Evolutionary conservation across 805 yeast species (phyloP).

Genomic region (Cyberlindnera euphorbiiphila): DNA sequence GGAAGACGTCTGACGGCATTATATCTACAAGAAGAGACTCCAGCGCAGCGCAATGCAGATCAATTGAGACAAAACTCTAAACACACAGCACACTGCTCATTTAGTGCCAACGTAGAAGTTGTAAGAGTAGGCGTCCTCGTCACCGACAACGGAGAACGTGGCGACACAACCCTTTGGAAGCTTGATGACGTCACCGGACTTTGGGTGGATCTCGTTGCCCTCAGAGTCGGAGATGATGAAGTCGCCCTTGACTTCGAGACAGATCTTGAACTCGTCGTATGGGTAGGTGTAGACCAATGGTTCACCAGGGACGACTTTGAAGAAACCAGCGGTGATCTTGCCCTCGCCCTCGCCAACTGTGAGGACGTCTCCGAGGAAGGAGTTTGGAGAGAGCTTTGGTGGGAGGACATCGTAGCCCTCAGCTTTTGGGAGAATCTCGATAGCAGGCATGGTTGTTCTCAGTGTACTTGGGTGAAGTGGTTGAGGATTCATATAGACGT

Average conservation of each 20-base stretch:
- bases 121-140: slow-evolving; percentile 50
- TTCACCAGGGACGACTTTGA: slow-evolving; percentile 65
- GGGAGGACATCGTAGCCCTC: slow-evolving; percentile 56
- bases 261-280: slow-evolving; percentile 66
- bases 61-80: too few relatives aligned
- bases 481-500: not conserved
- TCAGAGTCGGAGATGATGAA: slow-evolving; percentile 60
- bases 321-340: slow-evolving; percentile 64
- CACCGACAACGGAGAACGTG: slow-evolving; percentile 59
- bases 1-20: too few relatives aligned
- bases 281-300: slow-evolving; percentile 59
- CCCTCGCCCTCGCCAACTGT: slow-evolving; percentile 56
- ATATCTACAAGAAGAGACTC: too few relatives aligned
- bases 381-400: slow-evolving; percentile 59
- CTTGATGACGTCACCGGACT: slow-evolving; percentile 66
- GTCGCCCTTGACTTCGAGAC: slow-evolving; percentile 59
- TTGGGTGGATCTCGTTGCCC: slow-evolving; percentile 51
- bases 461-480: not conserved
- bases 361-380: slow-evolving; percentile 62
- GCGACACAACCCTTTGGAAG: slow-evolving; percentile 66
- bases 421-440: slow-evolving; percentile 47
- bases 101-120: slow-evolving; percentile 28
- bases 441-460: slow-evolving; percentile 42
- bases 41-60: too few relatives aligned
- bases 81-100: too few relatives aligned